Percentiles rank a stretch among this genome's conserved stretches.
Evolutionary conservation across 2,329 filamentous ascomycete genomes (phyloP).

Genomic region (Ophiostoma sp.): DNA sequence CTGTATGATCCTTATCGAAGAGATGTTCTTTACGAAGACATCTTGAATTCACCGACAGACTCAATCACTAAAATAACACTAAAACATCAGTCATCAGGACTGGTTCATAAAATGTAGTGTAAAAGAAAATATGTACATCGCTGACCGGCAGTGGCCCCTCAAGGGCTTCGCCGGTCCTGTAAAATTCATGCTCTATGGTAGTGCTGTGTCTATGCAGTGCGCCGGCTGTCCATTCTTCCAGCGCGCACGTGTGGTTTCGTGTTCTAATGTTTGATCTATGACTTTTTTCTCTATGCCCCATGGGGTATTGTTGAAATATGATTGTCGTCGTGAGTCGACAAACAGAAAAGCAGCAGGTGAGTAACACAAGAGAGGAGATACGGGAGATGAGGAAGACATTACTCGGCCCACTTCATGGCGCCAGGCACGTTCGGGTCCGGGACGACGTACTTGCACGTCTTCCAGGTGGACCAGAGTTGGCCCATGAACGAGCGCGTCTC

Average conservation of each 20-base stretch:
- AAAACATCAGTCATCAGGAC: background rate
- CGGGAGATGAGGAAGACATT: background rate
- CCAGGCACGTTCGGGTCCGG: slow-evolving; percentile 41
- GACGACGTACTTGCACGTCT: slow-evolving; percentile 50
- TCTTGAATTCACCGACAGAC: too few relatives aligned
- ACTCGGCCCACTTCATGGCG: slow-evolving; percentile 41
- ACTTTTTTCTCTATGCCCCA: background rate
- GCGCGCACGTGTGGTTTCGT: background rate
- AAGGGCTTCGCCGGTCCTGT: background rate
- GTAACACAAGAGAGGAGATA: background rate
- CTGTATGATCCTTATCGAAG: too few relatives aligned
- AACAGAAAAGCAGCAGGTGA: background rate
- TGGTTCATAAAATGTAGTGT: background rate
- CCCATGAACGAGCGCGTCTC: slow-evolving; percentile 57
- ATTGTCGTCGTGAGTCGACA: background rate
- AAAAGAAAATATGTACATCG: background rate
- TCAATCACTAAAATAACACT: too few relatives aligned
- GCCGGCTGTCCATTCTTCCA: background rate
- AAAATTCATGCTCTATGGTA: background rate
- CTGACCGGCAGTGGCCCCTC: background rate
- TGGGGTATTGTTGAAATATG: background rate
- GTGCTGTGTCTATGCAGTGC: background rate
- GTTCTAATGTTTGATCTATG: slow-evolving; percentile 3
- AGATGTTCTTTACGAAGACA: too few relatives aligned
- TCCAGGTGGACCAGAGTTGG: slow-evolving; percentile 49